Evolutionary conservation across 1,284 basidiomycete genomes (phyloP).

Genomic region (Tremellales sp.): DNA sequence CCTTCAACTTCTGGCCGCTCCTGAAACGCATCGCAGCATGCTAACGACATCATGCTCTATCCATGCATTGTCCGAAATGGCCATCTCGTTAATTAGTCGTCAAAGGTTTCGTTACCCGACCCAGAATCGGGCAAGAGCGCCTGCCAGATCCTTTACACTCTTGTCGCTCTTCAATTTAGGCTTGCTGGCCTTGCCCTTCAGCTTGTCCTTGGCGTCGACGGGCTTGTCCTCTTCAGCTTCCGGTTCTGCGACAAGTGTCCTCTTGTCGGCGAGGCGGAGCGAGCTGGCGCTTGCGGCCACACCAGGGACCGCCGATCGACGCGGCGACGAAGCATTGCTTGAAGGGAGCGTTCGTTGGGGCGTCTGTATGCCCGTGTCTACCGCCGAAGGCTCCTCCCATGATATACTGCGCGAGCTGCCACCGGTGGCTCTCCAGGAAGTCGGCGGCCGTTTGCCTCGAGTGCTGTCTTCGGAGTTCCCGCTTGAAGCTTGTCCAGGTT

Average conservation of each 20-base stretch:
- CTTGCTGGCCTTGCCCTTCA: conserved; percentile 9
- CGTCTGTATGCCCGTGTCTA: neutral
- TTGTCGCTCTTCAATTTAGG: conserved; percentile 27
- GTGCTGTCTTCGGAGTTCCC: neutral
- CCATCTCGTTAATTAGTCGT: too few relatives aligned
- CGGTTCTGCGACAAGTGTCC: neutral
- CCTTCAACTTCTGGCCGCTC: too few relatives aligned
- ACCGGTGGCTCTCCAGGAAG: neutral
- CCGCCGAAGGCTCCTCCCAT: neutral
- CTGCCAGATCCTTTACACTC: conserved; percentile 36
- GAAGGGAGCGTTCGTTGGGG: neutral
- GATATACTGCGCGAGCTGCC: neutral
- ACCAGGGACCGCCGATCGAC: neutral
- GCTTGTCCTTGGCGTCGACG: conserved; percentile 4
- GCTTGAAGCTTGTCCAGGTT: neutral
- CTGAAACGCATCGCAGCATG: too few relatives aligned
- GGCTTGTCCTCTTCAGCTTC: neutral
- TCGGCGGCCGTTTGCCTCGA: neutral
- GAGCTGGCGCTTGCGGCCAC: neutral
- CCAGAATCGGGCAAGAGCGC: conserved; percentile 42
- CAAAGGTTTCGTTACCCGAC: too few relatives aligned
- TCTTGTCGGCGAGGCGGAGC: neutral
- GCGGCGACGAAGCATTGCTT: neutral
- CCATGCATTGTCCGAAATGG: too few relatives aligned
- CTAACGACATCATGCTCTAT: too few relatives aligned